Evolutionary conservation across 306 rosid genomes (phyloP).

Genomic region (Sicyos edulis): DNA sequence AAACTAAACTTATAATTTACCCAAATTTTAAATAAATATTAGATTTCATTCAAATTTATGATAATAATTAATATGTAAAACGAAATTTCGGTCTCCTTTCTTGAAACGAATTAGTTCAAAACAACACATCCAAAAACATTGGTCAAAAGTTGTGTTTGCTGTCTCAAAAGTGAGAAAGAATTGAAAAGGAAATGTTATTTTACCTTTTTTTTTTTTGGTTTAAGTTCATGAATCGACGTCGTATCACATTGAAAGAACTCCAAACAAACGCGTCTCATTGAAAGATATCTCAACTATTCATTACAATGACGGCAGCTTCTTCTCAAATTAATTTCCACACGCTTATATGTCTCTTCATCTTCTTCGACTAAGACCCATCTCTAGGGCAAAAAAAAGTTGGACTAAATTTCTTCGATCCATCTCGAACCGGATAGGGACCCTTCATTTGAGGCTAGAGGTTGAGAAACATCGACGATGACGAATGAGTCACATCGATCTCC

Average conservation of each 20-base stretch:
- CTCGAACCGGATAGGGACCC: not conserved
- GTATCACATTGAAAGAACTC: not conserved
- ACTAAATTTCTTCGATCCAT: not conserved
- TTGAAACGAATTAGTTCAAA: not conserved
- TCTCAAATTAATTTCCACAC: not conserved
- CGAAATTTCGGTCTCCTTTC: not conserved
- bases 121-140: not conserved
- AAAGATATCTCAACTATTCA: not conserved
- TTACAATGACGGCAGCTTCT: not conserved
- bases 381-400: not conserved
- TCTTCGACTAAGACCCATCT: not conserved
- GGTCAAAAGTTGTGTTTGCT: not conserved
- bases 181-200: not conserved
- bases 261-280: constrained; percentile 12
- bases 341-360: not conserved
- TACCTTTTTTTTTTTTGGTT: not conserved
- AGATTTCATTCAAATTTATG: too few relatives aligned
- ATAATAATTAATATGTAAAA: not conserved
- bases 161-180: not conserved
- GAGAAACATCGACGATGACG: not conserved
- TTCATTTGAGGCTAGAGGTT: not conserved
- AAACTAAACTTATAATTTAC: too few relatives aligned
- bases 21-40: too few relatives aligned
- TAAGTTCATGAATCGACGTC: constrained; percentile 7
- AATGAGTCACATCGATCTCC: too few relatives aligned